Conservation (phyloP, 306 rosid species). For the Rosa chinensis region DNA sequence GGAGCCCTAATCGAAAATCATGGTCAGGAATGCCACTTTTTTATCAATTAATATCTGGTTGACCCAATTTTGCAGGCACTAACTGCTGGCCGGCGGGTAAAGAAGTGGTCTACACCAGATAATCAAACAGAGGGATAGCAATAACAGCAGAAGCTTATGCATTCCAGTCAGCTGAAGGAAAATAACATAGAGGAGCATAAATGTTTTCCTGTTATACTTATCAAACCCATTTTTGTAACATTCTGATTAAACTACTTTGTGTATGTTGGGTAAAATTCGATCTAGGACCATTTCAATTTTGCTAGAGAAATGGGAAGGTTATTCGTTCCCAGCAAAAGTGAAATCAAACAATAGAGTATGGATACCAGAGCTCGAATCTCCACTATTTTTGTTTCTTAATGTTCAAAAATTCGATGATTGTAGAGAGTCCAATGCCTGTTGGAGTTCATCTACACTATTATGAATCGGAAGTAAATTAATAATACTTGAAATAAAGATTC, state of each 20-base stretch:
- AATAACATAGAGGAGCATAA: not conserved
- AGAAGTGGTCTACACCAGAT: slow-evolving; percentile 35
- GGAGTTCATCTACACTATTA: too few species aligned
- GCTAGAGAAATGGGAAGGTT: not conserved
- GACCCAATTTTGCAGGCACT: slow-evolving; percentile 39
- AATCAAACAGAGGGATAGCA: not conserved
- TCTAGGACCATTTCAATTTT: not conserved
- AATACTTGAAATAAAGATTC: too few species aligned
- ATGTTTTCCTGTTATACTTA: not conserved
- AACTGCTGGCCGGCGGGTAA: slow-evolving; percentile 38
- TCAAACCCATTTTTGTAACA: not conserved
- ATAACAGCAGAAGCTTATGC: not conserved
- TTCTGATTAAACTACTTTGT: not conserved
- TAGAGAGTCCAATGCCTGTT: too few species aligned
- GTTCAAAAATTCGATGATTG: not conserved
- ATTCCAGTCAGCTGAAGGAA: not conserved
- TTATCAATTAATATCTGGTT: not conserved
- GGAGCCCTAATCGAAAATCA: not conserved
- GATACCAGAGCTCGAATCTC: not conserved
- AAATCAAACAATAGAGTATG: not conserved
- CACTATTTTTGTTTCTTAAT: not conserved
- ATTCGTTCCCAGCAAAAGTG: not conserved
- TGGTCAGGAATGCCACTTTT: not conserved
- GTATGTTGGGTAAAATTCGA: not conserved
- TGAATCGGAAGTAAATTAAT: too few species aligned